Evolutionary conservation across 2,329 filamentous ascomycete genomes (phyloP).

Genomic region (Orbilia quercus): DNA sequence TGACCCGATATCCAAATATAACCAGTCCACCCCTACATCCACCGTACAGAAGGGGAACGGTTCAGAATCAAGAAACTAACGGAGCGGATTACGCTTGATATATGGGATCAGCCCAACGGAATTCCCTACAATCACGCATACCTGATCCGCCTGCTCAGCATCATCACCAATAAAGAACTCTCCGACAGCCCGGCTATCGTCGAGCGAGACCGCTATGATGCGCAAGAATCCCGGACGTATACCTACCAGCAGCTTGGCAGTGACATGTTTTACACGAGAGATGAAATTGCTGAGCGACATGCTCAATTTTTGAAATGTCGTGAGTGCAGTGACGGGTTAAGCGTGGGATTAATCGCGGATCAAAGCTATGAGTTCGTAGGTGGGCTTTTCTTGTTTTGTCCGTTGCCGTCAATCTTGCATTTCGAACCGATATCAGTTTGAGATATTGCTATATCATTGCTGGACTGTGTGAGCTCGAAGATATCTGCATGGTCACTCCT

Average conservation of each 20-base stretch:
- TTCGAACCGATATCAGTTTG: too few species aligned
- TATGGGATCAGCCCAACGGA: slow-evolving; percentile 23
- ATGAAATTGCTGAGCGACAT: slow-evolving; percentile 1
- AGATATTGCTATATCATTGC: too few species aligned
- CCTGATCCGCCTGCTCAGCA: slow-evolving; percentile 17
- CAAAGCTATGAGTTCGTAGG: slow-evolving; percentile 56
- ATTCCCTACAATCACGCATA: slow-evolving; percentile 24
- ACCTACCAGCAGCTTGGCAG: slow-evolving; percentile 19
- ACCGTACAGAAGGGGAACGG: not conserved
- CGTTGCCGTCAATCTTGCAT: too few species aligned
- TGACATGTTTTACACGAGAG: slow-evolving; percentile 22
- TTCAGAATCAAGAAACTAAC: not conserved
- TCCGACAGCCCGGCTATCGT: slow-evolving; percentile 12
- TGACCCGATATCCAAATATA: not conserved
- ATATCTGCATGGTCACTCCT: too few species aligned
- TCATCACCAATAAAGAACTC: not conserved
- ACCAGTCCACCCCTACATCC: not conserved
- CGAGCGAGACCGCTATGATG: slow-evolving; percentile 25
- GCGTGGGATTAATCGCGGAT: slow-evolving; percentile 40
- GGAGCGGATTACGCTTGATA: not conserved
- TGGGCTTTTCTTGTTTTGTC: slow-evolving; percentile 32
- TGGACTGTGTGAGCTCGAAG: too few species aligned
- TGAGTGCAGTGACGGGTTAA: not conserved
- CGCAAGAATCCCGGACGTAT: not conserved
- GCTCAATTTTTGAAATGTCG: not conserved